Evolutionary conservation across 768 basidiomycete species (phyloP).

Genomic region (Phylloporus arenicola): DNA sequence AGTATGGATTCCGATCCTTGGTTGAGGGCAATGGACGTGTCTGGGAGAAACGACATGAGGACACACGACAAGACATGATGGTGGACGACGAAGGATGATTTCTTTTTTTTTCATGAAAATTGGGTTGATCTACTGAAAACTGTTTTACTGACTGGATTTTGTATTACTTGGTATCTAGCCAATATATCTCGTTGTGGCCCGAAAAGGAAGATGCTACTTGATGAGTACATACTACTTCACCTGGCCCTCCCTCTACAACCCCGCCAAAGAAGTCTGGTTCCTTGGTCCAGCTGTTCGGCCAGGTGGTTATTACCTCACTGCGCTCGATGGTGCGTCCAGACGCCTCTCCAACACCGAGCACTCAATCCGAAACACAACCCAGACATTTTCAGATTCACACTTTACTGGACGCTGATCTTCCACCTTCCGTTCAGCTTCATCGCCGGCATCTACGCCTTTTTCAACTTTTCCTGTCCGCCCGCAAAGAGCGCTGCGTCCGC

Average conservation of each 20-base stretch:
- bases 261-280: slow-evolving; percentile 30
- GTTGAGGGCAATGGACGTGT: not conserved
- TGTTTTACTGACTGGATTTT: not conserved
- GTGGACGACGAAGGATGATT: slow-evolving; percentile 15
- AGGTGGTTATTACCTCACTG: slow-evolving; percentile 32
- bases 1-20: slow-evolving; percentile 4
- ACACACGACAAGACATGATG: slow-evolving; percentile 13
- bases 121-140: not conserved
- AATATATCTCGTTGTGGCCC: not conserved
- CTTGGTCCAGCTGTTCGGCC: slow-evolving; percentile 25
- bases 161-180: not conserved
- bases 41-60: slow-evolving; percentile 6
- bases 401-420: slow-evolving; percentile 46
- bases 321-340: slow-evolving; percentile 26
- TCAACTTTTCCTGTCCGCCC: slow-evolving; percentile 38
- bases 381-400: slow-evolving; percentile 44
- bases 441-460: slow-evolving; percentile 38
- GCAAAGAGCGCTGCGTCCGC: slow-evolving; percentile 8
- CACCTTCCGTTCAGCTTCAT: slow-evolving; percentile 38
- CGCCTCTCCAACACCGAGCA: not conserved
- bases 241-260: slow-evolving; percentile 38
- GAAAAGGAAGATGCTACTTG: not conserved
- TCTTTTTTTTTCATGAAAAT: not conserved
- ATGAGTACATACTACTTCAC: slow-evolving; percentile 11
- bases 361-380: not conserved